Percentiles rank a stretch among this genome's conserved stretches.
These are phyloP conservation scores for Colletotrichum sp. DNA, from an alignment of 2,329 filamentous ascomycete genomes.

Conservation along the genomic window DNA sequence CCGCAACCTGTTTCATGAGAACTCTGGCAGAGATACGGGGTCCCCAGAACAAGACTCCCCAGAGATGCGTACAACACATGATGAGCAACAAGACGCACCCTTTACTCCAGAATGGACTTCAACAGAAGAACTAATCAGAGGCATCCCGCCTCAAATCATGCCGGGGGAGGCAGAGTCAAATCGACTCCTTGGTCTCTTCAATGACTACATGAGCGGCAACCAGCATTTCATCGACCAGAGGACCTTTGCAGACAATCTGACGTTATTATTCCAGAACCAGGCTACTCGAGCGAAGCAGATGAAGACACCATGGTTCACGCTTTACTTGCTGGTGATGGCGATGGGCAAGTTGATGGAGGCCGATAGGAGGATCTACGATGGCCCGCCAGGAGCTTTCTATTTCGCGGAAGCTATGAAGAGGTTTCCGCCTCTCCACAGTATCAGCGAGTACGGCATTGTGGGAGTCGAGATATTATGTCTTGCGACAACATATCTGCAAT, in stretches of 20 bases:
- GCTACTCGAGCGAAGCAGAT: constrained; percentile 21
- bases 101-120: constrained; percentile 17
- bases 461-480: constrained; percentile 31
- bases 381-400: constrained; percentile 27
- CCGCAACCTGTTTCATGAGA: constrained; percentile 11
- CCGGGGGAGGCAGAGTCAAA: constrained; percentile 25
- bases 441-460: constrained; percentile 29
- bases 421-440: constrained; percentile 28
- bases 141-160: constrained; percentile 6
- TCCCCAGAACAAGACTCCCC: constrained; percentile 5
- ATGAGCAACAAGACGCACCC: neutral
- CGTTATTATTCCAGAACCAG: constrained; percentile 28
- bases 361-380: constrained; percentile 20
- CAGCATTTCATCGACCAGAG: constrained; percentile 33
- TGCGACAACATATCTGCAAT: constrained; percentile 30
- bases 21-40: neutral
- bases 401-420: constrained; percentile 30
- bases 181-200: constrained; percentile 26
- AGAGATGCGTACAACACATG: neutral
- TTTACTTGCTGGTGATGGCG: constrained; percentile 34
- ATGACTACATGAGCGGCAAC: constrained; percentile 29
- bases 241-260: constrained; percentile 28
- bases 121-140: constrained; percentile 15
- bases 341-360: constrained; percentile 31
- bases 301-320: constrained; percentile 28